These are phyloP conservation scores for Barbatosphaeria neglecta DNA, from an alignment of 495 filamentous ascomycete genomes.

Conservation along the genomic window DNA sequence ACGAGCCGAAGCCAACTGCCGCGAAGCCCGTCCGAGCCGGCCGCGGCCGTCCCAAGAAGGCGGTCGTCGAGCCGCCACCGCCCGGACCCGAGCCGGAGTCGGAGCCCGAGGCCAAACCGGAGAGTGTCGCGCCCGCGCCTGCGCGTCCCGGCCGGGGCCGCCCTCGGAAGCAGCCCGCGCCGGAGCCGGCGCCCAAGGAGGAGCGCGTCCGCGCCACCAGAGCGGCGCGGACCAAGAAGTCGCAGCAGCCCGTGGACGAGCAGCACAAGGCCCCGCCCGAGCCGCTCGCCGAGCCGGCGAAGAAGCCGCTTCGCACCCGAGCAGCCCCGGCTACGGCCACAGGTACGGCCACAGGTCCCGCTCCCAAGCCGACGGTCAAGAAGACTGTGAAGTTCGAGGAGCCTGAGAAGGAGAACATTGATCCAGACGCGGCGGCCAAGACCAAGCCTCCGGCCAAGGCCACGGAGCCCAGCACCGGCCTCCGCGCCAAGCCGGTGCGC, in stretches of 20 bases:
- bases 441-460: slow-evolving; percentile 15
- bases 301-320: slow-evolving; percentile 28
- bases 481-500: slow-evolving; percentile 32
- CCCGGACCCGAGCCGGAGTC: slow-evolving; percentile 8
- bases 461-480: slow-evolving; percentile 20
- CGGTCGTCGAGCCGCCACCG: no score
- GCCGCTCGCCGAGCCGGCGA: slow-evolving; percentile 12
- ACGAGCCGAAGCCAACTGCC: slow-evolving; percentile 7
- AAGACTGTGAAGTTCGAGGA: slow-evolving; percentile 47
- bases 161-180: slow-evolving; percentile 5
- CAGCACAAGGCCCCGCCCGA: no score
- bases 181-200: slow-evolving; percentile 3
- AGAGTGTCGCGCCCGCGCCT: background rate
- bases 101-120: slow-evolving; percentile 1
- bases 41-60: slow-evolving; percentile 36
- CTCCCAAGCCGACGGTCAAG: slow-evolving; percentile 28
- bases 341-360: slow-evolving; percentile 13
- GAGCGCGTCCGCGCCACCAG: slow-evolving; percentile 19
- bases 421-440: slow-evolving; percentile 14
- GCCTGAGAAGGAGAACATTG: slow-evolving; percentile 44
- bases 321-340: slow-evolving; percentile 15
- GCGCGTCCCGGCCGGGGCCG: slow-evolving; percentile 2
- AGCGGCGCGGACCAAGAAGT: slow-evolving; percentile 23
- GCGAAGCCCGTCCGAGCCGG: slow-evolving; percentile 15
- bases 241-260: slow-evolving; percentile 3